Evolutionary conservation across 805 yeast species (phyloP), one percentile per base, ranked within the genome.

Genomic region (Wickerhamiella vanderwaltii): DNA sequence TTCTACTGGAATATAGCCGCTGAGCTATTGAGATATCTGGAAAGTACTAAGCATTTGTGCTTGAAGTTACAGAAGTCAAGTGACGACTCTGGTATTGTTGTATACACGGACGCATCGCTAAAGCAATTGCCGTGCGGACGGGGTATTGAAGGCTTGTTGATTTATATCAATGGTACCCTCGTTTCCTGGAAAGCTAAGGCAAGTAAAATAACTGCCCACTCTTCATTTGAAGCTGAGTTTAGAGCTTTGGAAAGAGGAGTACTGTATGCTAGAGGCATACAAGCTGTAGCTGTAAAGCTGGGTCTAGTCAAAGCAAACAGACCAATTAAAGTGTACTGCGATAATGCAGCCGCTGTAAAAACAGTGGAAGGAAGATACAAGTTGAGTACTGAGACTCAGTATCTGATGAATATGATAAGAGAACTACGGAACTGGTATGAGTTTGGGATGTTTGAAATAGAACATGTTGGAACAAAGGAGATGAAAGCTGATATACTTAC

Each of bases 61-160:
- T 12, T 29, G 17, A 20, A 16, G 19, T 16, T 29, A 18, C 15
- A 15, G 4, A n/a, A 16, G 33, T 6, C 5, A 9, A 9, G 9
- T 4, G 5, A 9, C 19, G 9, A 7, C 6, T 9, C 9, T 7
- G 36, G 28, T 3, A 22, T 33, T n/a, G 36, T 20, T 6, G 12
- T 33, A 17, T 33, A 33, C 36, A 33, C 36, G 6, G 36, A 33
- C 11, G 36, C 36, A 11, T 33, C 36, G 11, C 23, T 7, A 7
- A 5, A 12, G 6, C 36, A 33, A n/a, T 15, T 33, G 9, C 36
- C 36, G 23, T 6, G 18, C 16, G 36, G 36, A 3, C 20, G 23
- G 17, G 36, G 28, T 4, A 12, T 33, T 15, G 23, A 22, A 5
- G 36, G 28, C 5, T 20, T 5, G 13, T 17, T 33, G 9, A n/a